phyloP scores from a whole-genome alignment of 176 grass and related monocot genomes.

The Triticum urartu region DNA sequence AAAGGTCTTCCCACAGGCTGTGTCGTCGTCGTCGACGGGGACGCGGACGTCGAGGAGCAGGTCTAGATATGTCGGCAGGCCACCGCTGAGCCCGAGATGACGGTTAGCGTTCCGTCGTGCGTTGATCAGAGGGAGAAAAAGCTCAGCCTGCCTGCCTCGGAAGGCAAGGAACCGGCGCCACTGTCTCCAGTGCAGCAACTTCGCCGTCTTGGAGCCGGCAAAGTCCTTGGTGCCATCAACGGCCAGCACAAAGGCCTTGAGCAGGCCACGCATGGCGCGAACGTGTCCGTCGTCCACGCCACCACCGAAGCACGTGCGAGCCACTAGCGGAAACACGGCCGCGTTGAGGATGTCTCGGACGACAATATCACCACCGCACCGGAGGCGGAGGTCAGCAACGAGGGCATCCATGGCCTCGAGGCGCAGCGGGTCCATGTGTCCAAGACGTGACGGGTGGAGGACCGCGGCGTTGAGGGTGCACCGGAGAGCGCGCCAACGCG shows the following conservation, averaged over 20 bases:
- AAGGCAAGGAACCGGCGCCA: no score
- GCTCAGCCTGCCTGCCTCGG: no score
- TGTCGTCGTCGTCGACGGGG: neutral
- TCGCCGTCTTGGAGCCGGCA: neutral
- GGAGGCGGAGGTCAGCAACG: neutral
- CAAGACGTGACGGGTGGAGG: neutral
- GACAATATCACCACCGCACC: neutral
- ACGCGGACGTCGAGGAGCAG: neutral
- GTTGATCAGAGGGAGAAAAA: neutral
- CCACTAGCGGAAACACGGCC: neutral
- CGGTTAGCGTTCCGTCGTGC: neutral
- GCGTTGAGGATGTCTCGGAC: neutral
- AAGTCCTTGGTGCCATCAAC: neutral
- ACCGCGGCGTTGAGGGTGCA: neutral
- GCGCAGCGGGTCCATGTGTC: neutral
- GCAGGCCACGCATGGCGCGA: neutral
- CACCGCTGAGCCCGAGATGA: neutral
- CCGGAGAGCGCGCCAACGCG: neutral
- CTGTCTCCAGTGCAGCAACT: neutral
- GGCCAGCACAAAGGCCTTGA: neutral
- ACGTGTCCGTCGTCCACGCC: neutral
- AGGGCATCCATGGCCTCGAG: neutral
- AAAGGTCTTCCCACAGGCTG: neutral
- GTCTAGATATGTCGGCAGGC: neutral
- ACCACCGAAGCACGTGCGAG: neutral